These are phyloP conservation scores for Spiraea crenata DNA, from an alignment of 331 rosid species.

Conservation along the genomic window DNA sequence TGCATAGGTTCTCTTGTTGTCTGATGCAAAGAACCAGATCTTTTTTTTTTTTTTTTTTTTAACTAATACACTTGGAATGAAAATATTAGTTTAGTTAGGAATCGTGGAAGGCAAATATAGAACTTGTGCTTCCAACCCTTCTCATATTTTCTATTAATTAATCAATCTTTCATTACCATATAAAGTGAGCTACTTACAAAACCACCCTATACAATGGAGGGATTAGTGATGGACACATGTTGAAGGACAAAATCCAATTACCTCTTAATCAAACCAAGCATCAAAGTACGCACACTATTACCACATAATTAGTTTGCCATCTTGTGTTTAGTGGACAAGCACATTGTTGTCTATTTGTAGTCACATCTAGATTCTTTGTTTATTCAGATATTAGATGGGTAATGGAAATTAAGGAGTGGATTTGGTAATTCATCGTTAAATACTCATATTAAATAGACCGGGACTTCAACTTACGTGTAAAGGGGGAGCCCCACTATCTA, in stretches of 20 bases:
- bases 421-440: slow-evolving; percentile 1
- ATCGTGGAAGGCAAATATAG: slow-evolving; percentile 13
- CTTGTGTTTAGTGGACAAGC: slow-evolving; percentile 32
- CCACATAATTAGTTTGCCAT: slow-evolving; percentile 22
- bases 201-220: slow-evolving; percentile 11
- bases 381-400: neutral
- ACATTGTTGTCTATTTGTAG: slow-evolving; percentile 26
- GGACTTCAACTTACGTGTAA: too few species aligned
- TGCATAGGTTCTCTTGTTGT: slow-evolving; percentile 15
- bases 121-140: slow-evolving; percentile 24
- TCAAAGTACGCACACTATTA: slow-evolving; percentile 19
- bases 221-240: slow-evolving; percentile 23
- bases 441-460: too few species aligned
- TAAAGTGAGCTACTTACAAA: slow-evolving; percentile 22
- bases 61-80: slow-evolving; percentile 8
- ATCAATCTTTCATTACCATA: slow-evolving; percentile 11
- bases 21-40: slow-evolving; percentile 10
- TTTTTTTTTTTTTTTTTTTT: neutral
- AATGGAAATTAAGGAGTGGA: neutral
- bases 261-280: slow-evolving; percentile 41
- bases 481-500: too few species aligned
- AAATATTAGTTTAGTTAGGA: slow-evolving; percentile 12
- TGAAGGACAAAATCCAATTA: slow-evolving; percentile 19
- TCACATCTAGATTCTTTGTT: neutral
- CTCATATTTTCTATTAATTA: neutral